Evolutionary conservation across 306 rosid species (phyloP).

Genomic region (Rubus parviflorus): DNA sequence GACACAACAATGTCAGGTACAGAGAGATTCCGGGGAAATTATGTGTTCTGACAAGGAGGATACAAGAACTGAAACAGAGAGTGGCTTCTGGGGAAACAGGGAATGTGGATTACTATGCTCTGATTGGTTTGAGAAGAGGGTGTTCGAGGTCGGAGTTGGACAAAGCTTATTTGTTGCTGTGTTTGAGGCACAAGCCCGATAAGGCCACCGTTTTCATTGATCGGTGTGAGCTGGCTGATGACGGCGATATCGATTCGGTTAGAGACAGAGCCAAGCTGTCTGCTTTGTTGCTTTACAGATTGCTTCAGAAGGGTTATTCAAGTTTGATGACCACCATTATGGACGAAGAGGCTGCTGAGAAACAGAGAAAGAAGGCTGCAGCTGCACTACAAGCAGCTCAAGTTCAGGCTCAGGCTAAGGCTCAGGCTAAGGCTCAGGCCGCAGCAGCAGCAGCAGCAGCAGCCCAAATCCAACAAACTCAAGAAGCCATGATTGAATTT

Average conservation of each 20-base stretch:
- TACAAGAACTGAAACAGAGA: conserved; percentile 64
- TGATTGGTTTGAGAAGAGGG: conserved; percentile 80
- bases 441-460: neutral
- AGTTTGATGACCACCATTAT: conserved; percentile 53
- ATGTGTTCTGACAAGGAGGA: conserved; percentile 56
- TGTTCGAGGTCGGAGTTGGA: conserved; percentile 89
- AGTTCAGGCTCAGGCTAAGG: conserved; percentile 21
- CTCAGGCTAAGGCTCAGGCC: conserved; percentile 21
- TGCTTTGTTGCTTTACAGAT: conserved; percentile 64
- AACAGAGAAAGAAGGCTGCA: conserved; percentile 57
- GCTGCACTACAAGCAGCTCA: conserved; percentile 51
- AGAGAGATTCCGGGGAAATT: conserved; percentile 87
- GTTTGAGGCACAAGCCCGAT: conserved; percentile 84
- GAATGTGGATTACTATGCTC: conserved; percentile 72
- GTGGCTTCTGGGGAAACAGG: conserved; percentile 68
- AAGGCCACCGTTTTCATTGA: conserved; percentile 68
- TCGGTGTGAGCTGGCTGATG: conserved; percentile 72
- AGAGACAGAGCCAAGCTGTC: conserved; percentile 82
- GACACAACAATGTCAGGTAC: conserved; percentile 70
- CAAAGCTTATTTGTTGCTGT: conserved; percentile 68
- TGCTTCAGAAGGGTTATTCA: conserved; percentile 86
- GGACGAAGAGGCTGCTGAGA: conserved; percentile 79
- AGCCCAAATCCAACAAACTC: conserved; percentile 33
- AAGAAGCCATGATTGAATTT: conserved; percentile 32
- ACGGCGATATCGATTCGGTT: conserved; percentile 65